Base-by-base conservation (phyloP, 768 basidiomycete genomes). In the Kwoniella bestiolae region DNA sequence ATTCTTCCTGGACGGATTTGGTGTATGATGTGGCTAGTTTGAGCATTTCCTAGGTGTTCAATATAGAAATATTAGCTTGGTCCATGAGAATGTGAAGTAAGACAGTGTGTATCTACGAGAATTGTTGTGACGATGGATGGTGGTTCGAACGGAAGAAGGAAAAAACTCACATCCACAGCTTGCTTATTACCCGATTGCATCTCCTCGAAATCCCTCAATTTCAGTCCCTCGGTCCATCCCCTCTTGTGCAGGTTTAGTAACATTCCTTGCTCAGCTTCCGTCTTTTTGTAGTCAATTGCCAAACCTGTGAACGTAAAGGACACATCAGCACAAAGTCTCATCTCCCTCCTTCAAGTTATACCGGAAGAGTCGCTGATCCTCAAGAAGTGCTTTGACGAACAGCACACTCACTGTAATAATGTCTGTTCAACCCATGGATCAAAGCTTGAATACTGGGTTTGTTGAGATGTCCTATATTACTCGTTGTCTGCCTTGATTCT, bases 391-490 rank as follows among this genome's bases (percentile, higher is more conserved):
- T 41, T 3, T 41, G 23, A 12, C 0, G 4, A 7, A 11, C 11
- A 26, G 14, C 5, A 53, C n/a, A 77, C 78, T 38, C 45, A 79
- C 79, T 80, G 84, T 99, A 99, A 81, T 99, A 99, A 83, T 97
- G 94, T 69, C 95, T 86, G 80, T 99, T 99, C 68, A 99, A 84
- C 47, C 95, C 95, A 75, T 99, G 95, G 68, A 99, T 96, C 70
- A 97, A 87, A 55, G 94, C 94, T 82, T 98, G 96, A 78, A 99
- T 98, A 63, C 91, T 92, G n/a, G 96, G 96, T 81, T 98, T 97
- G 82, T 97, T 95, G 82, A 99, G 91, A 77, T 97, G 94, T 2
- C 96, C 96, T 68, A 98, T 94, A 77, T 99, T 99, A 50, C 91
- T 94, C 16, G 96, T 99, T 59, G 93, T 95, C 81, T 98, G 96